Evolutionary conservation across 116 monocot species (phyloP).

Genomic region (Phalaenopsis hybrid): DNA sequence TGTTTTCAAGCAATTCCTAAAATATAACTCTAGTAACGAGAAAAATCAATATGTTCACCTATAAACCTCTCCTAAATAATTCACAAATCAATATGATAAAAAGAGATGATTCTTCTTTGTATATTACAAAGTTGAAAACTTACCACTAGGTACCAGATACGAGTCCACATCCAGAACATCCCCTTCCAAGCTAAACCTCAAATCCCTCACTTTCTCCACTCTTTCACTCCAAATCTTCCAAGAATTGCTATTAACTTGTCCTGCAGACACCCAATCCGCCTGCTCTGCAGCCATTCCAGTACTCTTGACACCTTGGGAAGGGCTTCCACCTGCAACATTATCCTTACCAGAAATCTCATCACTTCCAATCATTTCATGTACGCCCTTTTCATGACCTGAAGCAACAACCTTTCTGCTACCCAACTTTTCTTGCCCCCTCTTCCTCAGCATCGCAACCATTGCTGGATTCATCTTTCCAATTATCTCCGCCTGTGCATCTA

Average conservation of each 20-base stretch:
- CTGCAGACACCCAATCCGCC: slow-evolving; percentile 17
- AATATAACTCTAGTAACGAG: neutral
- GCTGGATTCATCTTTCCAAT: slow-evolving; percentile 70
- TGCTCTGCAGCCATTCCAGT: slow-evolving; percentile 4
- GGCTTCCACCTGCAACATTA: neutral
- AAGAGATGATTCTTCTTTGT: neutral
- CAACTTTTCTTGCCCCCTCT: slow-evolving; percentile 47
- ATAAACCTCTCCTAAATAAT: neutral
- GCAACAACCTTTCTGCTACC: slow-evolving; percentile 20
- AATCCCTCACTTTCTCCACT: slow-evolving; percentile 70
- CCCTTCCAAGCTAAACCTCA: slow-evolving; percentile 80
- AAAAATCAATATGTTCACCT: neutral
- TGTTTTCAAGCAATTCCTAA: neutral
- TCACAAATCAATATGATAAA: neutral
- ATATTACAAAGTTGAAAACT: neutral
- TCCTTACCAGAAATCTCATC: neutral
- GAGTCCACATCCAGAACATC: slow-evolving; percentile 38
- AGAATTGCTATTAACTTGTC: slow-evolving; percentile 16
- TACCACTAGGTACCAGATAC: slow-evolving; percentile 37
- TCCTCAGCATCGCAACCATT: slow-evolving; percentile 69
- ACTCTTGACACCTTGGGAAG: slow-evolving; percentile 18
- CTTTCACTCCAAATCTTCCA: slow-evolving; percentile 87
- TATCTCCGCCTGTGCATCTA: slow-evolving; percentile 69
- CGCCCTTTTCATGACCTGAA: slow-evolving; percentile 11
- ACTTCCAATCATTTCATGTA: neutral